These are phyloP conservation scores for Tolypocladium paradoxum DNA, from an alignment of 2,329 filamentous ascomycete species.

Conservation along the genomic window DNA sequence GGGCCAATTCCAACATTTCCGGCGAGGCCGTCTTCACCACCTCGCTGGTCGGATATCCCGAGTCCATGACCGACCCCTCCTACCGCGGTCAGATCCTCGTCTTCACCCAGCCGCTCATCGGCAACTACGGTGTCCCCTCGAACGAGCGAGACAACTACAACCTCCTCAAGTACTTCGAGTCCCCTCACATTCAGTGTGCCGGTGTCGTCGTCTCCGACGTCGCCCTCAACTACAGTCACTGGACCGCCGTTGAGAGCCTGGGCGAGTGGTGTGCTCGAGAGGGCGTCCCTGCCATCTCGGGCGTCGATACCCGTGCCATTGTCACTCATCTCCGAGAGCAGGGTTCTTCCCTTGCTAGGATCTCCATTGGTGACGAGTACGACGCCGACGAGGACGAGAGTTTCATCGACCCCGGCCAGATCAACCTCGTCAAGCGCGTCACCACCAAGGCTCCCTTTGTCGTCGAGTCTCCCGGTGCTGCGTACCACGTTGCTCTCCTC, in stretches of 20 bases:
- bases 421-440: slow-evolving; percentile 91
- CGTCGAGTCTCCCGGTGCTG: slow-evolving; percentile 71
- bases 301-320: slow-evolving; percentile 92
- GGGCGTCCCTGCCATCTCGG: slow-evolving; percentile 90
- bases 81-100: slow-evolving; percentile 94
- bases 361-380: slow-evolving; percentile 94
- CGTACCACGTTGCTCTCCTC: slow-evolving; percentile 85
- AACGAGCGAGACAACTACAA: slow-evolving; percentile 75
- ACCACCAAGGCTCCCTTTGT: slow-evolving; percentile 98
- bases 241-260: slow-evolving; percentile 93
- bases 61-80: slow-evolving; percentile 82
- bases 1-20: slow-evolving; percentile 91
- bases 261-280: slow-evolving; percentile 92
- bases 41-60: slow-evolving; percentile 92
- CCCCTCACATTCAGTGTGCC: slow-evolving; percentile 90
- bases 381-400: slow-evolving; percentile 97
- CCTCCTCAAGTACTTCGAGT: slow-evolving; percentile 95
- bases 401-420: slow-evolving; percentile 88
- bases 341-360: slow-evolving; percentile 88
- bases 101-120: slow-evolving; percentile 95
- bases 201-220: slow-evolving; percentile 95
- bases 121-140: slow-evolving; percentile 96
- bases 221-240: slow-evolving; percentile 90
- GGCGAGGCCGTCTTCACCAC: slow-evolving; percentile 98
- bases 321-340: slow-evolving; percentile 94